Percentiles rank a stretch among this genome's conserved stretches.
These are phyloP conservation scores for Macrolepiota fuliginosa DNA, from an alignment of 768 basidiomycete genomes.

Conservation along the genomic window DNA sequence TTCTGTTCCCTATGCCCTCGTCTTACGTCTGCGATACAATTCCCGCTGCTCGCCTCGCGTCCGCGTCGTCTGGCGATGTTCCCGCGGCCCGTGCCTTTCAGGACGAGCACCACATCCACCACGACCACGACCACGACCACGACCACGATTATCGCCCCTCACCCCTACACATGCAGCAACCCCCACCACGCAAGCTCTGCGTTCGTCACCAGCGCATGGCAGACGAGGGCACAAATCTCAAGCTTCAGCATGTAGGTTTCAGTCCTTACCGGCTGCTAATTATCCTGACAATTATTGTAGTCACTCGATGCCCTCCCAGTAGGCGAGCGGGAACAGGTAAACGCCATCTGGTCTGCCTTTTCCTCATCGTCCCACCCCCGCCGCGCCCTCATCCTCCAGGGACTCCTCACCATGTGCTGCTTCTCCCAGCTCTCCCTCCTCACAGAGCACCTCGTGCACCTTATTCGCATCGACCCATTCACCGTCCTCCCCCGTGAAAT, in stretches of 20 bases:
- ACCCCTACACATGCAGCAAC: slow-evolving; percentile 28
- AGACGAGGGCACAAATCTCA: slow-evolving; percentile 89
- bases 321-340: slow-evolving; percentile 84
- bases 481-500: slow-evolving; percentile 87
- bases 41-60: slow-evolving; percentile 57
- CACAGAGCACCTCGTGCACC: slow-evolving; percentile 84
- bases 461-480: slow-evolving; percentile 97
- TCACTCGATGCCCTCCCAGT: slow-evolving; percentile 87
- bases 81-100: too few relatives aligned
- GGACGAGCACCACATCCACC: slow-evolving; percentile 16
- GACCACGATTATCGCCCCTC: slow-evolving; percentile 15
- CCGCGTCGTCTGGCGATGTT: slow-evolving; percentile 18
- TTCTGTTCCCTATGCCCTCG: slow-evolving; percentile 20
- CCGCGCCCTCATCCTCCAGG: slow-evolving; percentile 91
- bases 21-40: slow-evolving; percentile 71
- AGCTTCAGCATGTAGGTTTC: slow-evolving; percentile 77
- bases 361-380: slow-evolving; percentile 90
- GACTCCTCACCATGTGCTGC: slow-evolving; percentile 98
- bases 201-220: slow-evolving; percentile 96
- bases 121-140: slow-evolving; percentile 12
- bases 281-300: slow-evolving; percentile 37
- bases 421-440: slow-evolving; percentile 97
- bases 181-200: slow-evolving; percentile 74
- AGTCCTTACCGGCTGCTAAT: neutral
- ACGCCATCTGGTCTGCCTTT: slow-evolving; percentile 94